Base-by-base conservation (phyloP, 352 stramenopile genomes). In the Phytopythium oedochilum region DNA sequence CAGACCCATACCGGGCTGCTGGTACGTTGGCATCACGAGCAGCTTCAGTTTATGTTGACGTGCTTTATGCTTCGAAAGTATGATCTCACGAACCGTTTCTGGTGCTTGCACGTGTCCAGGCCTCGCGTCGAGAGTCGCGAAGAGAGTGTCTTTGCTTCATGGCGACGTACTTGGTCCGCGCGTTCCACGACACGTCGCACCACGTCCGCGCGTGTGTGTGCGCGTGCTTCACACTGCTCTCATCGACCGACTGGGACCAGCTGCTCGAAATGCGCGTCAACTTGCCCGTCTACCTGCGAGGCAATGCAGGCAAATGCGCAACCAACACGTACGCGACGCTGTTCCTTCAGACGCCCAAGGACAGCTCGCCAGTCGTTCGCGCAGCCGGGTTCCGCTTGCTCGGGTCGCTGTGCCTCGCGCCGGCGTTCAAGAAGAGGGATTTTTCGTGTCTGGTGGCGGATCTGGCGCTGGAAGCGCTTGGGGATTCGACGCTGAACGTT, bases 171-270 rank as follows among this genome's bases (percentile, higher is more conserved):
- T 68, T 95, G 42, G 70, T 95, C 25, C 79, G 83, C 44, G 85
- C 83, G 9, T 95, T 95, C 55, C 78, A 88, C 25, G 85, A 95
- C 47, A 86, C 83, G 0, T 95, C 85, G 9, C 83, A 95, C 44
- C 85, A 95, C 60, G 85, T 95, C 0, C 85, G 85, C 17, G 83
- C 85, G 3, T 92, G 85, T 45, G 83, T 95, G 3, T 95, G 85
- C n/a, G 79, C 81, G 5, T 95, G 85, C 59, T 95, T 92, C 46
- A 95, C 85, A 2, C 63, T 95, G 20, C 60, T 95, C n/a, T 75
- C 77, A 5, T 55, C 73, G 32, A 61, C 68, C 45, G 83, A 95
- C 38, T 95, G 85, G 85, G 48, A 55, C 2, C 73, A 73, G 44
- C 55, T 95, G 20, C 59, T 78, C 46, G 67, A 74, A 32, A 75